phyloP scores from a whole-genome alignment of 345 rosid species.

The Rhodamnia argentea region DNA sequence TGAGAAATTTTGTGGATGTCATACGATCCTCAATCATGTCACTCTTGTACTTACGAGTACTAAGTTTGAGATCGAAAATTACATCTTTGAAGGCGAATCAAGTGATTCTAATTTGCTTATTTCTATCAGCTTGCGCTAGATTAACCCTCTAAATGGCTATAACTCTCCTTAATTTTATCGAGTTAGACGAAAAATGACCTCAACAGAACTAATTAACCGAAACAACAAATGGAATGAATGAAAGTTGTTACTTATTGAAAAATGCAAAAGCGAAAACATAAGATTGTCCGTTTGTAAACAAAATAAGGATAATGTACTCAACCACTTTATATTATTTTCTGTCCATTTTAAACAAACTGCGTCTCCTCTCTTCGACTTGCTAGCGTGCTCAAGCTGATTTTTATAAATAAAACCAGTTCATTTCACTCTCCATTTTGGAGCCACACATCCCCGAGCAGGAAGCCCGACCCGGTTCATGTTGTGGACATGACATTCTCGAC shows the following conservation, averaged over 20 bases:
- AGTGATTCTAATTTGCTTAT: background rate
- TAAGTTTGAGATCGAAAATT: background rate
- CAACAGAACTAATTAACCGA: background rate
- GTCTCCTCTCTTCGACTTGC: no score
- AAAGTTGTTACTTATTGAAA: background rate
- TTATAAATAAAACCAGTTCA: no score
- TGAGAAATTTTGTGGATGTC: background rate
- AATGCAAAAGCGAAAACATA: no score
- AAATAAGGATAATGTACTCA: no score
- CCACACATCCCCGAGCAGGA: constrained; percentile 34
- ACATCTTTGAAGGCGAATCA: background rate
- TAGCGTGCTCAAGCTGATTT: no score
- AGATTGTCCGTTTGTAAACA: no score
- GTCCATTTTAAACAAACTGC: no score
- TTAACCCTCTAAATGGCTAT: background rate
- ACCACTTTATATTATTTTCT: no score
- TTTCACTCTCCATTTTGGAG: no score
- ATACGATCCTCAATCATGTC: background rate
- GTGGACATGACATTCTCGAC: constrained; percentile 70
- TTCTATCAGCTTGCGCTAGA: background rate
- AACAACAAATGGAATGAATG: background rate
- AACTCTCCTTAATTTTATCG: background rate
- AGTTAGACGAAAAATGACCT: background rate
- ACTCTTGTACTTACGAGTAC: background rate
- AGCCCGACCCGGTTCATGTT: constrained; percentile 56